Evolutionary conservation across 73 alveolate genomes (phyloP).

Genomic region (Symbiodinium pilosum): DNA sequence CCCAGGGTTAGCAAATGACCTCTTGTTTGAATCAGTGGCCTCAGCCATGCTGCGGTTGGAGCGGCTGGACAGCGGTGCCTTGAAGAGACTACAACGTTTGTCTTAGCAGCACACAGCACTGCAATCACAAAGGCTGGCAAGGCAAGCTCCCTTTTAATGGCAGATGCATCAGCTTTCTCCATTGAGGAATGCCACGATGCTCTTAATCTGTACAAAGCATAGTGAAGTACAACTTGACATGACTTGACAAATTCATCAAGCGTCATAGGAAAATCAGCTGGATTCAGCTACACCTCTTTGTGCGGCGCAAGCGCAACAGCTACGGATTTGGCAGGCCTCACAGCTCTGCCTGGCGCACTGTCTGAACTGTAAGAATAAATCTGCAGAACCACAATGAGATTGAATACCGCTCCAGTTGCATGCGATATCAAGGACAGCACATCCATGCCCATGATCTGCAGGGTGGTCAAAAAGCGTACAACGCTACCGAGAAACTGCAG

Average conservation of each 20-base stretch:
- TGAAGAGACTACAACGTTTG: neutral
- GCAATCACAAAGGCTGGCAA: neutral
- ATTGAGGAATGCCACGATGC: neutral
- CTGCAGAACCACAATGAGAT: conserved; percentile 46
- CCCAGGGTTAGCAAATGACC: too few relatives aligned
- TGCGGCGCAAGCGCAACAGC: neutral
- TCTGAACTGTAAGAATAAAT: neutral
- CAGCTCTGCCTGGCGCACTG: conserved; percentile 25
- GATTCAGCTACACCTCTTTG: neutral
- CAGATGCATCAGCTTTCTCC: neutral
- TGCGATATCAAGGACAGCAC: conserved; percentile 52
- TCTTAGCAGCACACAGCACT: neutral
- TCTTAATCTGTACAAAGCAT: neutral
- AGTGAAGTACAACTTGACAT: too few relatives aligned
- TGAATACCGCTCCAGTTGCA: conserved; percentile 57
- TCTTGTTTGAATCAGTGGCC: too few relatives aligned
- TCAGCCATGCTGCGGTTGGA: neutral
- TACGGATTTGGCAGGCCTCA: neutral
- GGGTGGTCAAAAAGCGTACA: conserved; percentile 47
- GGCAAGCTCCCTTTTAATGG: neutral
- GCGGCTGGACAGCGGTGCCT: conserved; percentile 76
- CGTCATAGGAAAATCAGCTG: too few relatives aligned
- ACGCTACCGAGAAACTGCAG: conserved; percentile 84
- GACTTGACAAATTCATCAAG: too few relatives aligned
- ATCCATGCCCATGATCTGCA: conserved; percentile 73